A percentile compares a stretch with the other conserved stretches of the same genome.
These are phyloP conservation scores for Volvox reticuliferus DNA, from an alignment of 139 green algal genomes.

Conservation along the genomic window DNA sequence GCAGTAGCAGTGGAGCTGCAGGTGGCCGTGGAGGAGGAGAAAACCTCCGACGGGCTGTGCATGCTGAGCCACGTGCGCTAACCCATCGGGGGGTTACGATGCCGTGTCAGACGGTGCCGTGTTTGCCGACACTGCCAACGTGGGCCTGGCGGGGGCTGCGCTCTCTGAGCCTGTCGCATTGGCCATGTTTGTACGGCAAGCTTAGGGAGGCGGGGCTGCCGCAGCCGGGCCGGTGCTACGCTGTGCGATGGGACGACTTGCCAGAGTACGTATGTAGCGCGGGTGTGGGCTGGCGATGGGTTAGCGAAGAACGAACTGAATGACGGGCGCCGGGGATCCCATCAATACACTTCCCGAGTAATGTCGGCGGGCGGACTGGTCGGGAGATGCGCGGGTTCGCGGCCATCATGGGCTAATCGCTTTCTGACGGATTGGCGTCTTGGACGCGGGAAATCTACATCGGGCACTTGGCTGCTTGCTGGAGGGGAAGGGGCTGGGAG, in stretches of 20 bases:
- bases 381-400: no score
- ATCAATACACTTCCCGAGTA: no score
- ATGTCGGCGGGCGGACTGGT: no score
- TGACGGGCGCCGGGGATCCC: no score
- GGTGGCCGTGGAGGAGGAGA: neutral
- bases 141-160: constrained; percentile 26
- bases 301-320: no score
- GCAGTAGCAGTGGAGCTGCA: neutral
- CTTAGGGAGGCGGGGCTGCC: constrained; percentile 9
- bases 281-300: no score
- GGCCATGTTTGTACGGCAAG: constrained; percentile 27
- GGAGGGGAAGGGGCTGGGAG: no score
- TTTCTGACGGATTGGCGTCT: no score
- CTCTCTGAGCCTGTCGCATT: constrained; percentile 33
- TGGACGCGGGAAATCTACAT: no score
- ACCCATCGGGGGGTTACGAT: neutral
- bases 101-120: neutral
- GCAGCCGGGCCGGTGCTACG: constrained; percentile 16
- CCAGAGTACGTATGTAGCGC: neutral
- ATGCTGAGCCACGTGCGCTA: neutral
- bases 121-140: constrained; percentile 2
- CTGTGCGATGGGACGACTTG: constrained; percentile 26
- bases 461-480: no score
- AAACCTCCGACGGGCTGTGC: neutral
- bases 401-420: no score